phyloP scores from a whole-genome alignment of 352 stramenopile genomes.

The Globisporangium apiculatum region DNA sequence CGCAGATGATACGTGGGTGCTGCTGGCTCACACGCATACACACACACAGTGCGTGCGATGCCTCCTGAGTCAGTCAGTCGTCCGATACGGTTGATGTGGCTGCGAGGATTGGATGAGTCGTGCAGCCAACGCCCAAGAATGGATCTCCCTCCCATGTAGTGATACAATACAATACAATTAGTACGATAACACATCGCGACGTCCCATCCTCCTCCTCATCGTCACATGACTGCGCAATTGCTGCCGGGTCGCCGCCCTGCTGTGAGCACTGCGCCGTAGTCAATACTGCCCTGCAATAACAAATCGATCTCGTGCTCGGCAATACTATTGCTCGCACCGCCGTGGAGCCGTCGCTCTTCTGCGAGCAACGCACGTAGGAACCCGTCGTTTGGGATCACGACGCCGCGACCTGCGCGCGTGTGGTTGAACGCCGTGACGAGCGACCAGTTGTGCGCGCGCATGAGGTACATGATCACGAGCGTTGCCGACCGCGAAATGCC shows the following conservation, averaged over 20 bases:
- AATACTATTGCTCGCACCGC: conserved; percentile 32
- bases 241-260: background rate
- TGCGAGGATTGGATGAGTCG: no score
- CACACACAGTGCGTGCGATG: background rate
- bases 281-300: conserved; percentile 31
- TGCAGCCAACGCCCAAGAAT: no score
- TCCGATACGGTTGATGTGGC: no score
- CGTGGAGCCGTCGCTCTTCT: conserved; percentile 44
- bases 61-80: background rate
- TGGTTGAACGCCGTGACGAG: conserved; percentile 62
- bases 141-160: no score
- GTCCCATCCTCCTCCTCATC: no score
- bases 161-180: no score
- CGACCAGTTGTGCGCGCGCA: conserved; percentile 46
- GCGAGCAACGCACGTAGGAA: conserved; percentile 39
- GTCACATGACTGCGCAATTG: conserved; percentile 13
- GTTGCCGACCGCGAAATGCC: conserved; percentile 64
- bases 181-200: background rate
- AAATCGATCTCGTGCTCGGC: conserved; percentile 41
- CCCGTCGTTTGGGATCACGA: conserved; percentile 58
- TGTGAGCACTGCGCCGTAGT: conserved; percentile 12
- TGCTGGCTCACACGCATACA: background rate
- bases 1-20: no score
- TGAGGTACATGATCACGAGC: conserved; percentile 64
- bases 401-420: conserved; percentile 28